Evolutionary conservation across 129 eudicot genomes (phyloP).

Genomic region (Saposhnikovia divaricata): DNA sequence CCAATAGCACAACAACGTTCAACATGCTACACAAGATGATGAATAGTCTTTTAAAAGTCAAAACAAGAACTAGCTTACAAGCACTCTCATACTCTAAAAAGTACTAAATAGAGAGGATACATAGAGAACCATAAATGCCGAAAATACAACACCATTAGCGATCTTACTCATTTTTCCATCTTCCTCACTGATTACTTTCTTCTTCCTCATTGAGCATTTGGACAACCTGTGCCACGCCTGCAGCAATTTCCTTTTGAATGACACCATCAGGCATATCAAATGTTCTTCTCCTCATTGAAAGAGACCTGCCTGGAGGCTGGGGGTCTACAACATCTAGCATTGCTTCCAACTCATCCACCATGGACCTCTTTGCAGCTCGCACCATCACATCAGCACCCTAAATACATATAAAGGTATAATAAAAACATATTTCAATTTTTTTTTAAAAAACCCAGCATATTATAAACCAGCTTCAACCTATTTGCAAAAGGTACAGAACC

Average conservation of each 20-base stretch:
- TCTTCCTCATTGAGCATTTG: slow-evolving; percentile 47
- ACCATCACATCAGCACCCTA: slow-evolving; percentile 89
- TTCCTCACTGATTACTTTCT: slow-evolving; percentile 30
- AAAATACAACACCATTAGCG: slow-evolving; percentile 3
- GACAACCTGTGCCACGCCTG: slow-evolving; percentile 82
- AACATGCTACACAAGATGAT: not conserved
- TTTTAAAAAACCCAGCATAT: too few relatives aligned
- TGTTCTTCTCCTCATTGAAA: slow-evolving; percentile 60
- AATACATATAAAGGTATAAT: not conserved
- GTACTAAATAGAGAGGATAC: not conserved
- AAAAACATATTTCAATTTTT: not conserved
- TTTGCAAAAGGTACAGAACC: not conserved
- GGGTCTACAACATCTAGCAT: slow-evolving; percentile 96
- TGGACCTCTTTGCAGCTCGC: slow-evolving; percentile 77
- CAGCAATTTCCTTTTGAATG: slow-evolving; percentile 81
- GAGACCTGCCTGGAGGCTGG: slow-evolving; percentile 43
- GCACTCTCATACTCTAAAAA: not conserved
- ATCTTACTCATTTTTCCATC: not conserved
- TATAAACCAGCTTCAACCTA: not conserved
- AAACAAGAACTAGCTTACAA: not conserved
- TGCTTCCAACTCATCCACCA: slow-evolving; percentile 93
- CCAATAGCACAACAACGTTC: not conserved
- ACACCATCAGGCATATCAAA: slow-evolving; percentile 87
- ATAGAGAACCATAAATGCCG: not conserved
- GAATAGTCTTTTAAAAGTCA: not conserved